These are phyloP conservation scores for Paramecium sexaurelia DNA, from an alignment of 73 alveolate genomes.

Conservation along the genomic window DNA sequence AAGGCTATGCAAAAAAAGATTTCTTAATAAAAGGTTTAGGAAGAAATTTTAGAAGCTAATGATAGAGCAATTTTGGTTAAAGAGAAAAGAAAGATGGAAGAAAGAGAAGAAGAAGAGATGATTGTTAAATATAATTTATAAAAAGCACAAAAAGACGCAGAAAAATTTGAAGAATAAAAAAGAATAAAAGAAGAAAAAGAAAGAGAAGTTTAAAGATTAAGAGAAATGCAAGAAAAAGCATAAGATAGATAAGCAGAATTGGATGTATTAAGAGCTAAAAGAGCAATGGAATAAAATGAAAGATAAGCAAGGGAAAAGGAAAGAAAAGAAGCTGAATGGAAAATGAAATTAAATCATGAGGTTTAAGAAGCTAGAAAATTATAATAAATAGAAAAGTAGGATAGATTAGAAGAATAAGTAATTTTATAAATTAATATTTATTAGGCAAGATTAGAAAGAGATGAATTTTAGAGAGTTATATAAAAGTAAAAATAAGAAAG, in stretches of 20 bases:
- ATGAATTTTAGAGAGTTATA: conserved; percentile 88
- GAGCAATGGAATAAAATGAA: conserved; percentile 91
- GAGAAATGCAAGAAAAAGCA: conserved; percentile 92
- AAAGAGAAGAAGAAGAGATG: conserved; percentile 83
- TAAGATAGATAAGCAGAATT: conserved; percentile 88
- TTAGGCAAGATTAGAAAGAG: conserved; percentile 86
- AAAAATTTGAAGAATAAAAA: conserved; percentile 76
- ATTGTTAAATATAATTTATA: conserved; percentile 81
- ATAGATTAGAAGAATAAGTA: conserved; percentile 72
- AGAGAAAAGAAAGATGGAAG: conserved; percentile 78
- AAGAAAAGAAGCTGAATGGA: conserved; percentile 78
- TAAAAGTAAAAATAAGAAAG: conserved; percentile 84
- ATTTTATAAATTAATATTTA: neutral
- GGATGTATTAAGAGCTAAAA: conserved; percentile 90
- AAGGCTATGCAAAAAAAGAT: conserved; percentile 74
- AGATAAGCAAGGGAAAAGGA: conserved; percentile 90
- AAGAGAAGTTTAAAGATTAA: conserved; percentile 86
- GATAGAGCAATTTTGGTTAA: conserved; percentile 78
- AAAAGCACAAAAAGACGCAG: conserved; percentile 88
- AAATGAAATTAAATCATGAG: conserved; percentile 81
- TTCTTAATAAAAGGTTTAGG: conserved; percentile 69
- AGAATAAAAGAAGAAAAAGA: conserved; percentile 89
- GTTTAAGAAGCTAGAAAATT: conserved; percentile 78
- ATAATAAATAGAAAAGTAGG: conserved; percentile 72
- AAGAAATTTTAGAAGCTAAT: conserved; percentile 85